A percentile compares a stretch with the other conserved stretches of the same genome.
Conservation (phyloP, 73 alveolate genomes). For the Paramecium pentaurelia region DNA sequence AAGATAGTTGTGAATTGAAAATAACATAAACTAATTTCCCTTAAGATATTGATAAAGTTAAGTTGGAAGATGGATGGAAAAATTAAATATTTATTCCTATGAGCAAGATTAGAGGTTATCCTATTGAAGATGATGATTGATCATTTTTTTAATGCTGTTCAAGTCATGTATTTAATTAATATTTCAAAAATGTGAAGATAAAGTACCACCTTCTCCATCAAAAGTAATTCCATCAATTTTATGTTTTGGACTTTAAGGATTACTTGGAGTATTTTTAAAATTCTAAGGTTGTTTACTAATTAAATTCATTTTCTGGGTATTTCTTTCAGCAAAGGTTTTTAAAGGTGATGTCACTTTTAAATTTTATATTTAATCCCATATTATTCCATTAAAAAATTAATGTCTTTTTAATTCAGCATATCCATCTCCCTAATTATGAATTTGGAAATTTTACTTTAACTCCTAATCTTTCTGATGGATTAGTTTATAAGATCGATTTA, state of each 20-base stretch:
- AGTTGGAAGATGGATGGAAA: constrained; percentile 40
- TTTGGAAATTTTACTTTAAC: background rate
- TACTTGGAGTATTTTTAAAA: background rate
- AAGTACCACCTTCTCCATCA: constrained; percentile 25
- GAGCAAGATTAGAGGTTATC: constrained; percentile 43
- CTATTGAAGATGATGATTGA: constrained; percentile 29
- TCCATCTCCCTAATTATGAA: background rate
- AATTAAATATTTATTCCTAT: background rate
- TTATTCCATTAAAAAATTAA: background rate
- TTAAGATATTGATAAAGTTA: background rate
- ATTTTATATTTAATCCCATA: background rate
- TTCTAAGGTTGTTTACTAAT: background rate
- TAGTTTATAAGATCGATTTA: background rate
- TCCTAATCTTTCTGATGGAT: constrained; percentile 11
- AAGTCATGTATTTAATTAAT: background rate
- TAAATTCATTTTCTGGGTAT: background rate
- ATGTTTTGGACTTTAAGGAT: background rate
- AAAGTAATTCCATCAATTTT: constrained; percentile 5
- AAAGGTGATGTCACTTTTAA: background rate
- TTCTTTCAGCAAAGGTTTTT: constrained; percentile 28
- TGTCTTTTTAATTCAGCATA: constrained; percentile 22
- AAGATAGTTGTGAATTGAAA: background rate
- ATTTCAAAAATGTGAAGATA: background rate
- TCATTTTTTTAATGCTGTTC: background rate
- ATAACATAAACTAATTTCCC: constrained; percentile 19